These are phyloP conservation scores for Gymnopilus dilepis DNA, from an alignment of 768 basidiomycete genomes.

Conservation along the genomic window DNA sequence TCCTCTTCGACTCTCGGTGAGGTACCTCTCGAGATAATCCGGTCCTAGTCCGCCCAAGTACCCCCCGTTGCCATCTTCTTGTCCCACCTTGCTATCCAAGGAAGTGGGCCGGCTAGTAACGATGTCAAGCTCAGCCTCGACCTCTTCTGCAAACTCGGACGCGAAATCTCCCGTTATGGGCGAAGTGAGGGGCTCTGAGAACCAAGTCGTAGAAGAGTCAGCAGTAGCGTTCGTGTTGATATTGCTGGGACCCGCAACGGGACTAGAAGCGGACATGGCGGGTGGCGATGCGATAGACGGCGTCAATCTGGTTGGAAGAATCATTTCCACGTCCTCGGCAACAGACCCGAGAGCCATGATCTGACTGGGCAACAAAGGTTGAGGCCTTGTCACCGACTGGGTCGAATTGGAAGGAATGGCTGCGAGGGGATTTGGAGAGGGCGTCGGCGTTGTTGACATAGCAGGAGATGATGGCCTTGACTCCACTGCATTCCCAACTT, in stretches of 20 bases:
- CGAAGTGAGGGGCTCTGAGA: background rate
- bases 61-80: conserved; percentile 1
- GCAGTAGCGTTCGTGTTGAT: background rate
- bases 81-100: conserved; percentile 1
- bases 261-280: background rate
- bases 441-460: background rate
- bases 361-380: conserved; percentile 28
- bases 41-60: conserved; percentile 11
- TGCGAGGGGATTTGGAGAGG: background rate
- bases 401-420: background rate
- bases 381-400: conserved; percentile 14
- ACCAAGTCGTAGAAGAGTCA: background rate
- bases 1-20: conserved; percentile 12
- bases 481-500: background rate
- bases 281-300: background rate
- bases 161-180: background rate
- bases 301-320: conserved; percentile 3
- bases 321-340: conserved; percentile 26
- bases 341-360: conserved; percentile 27
- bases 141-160: background rate
- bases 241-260: background rate
- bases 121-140: background rate
- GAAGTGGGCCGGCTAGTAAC: conserved; percentile 1
- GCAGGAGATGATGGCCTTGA: background rate
- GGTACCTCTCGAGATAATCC: conserved; percentile 18